phyloP scores from a whole-genome alignment of 768 basidiomycete species.

The Tulasnella sp. region DNA sequence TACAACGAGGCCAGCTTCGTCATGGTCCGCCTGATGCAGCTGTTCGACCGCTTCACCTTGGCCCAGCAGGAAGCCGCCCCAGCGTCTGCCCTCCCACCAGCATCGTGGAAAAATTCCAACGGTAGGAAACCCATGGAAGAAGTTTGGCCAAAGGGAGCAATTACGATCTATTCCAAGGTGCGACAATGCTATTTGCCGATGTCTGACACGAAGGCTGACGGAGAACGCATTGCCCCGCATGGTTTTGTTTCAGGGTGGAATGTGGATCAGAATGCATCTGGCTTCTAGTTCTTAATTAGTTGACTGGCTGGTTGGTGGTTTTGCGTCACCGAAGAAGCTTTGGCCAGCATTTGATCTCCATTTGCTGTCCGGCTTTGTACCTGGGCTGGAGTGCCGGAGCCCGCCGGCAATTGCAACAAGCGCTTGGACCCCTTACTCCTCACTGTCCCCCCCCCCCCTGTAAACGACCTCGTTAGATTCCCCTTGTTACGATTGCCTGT shows the following conservation, averaged over 20 bases:
- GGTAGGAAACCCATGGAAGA: slow-evolving; percentile 22
- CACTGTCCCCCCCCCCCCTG: no score
- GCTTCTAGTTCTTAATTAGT: neutral
- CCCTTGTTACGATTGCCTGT: no score
- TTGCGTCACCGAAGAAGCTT: no score
- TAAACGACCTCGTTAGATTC: no score
- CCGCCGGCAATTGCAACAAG: no score
- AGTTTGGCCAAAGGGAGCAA: slow-evolving; percentile 18
- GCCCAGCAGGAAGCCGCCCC: slow-evolving; percentile 23
- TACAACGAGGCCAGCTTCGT: slow-evolving; percentile 30
- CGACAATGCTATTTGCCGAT: neutral
- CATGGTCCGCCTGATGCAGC: slow-evolving; percentile 26
- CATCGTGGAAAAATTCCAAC: slow-evolving; percentile 17
- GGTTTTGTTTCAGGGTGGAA: neutral
- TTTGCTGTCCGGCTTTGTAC: no score
- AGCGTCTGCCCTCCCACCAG: slow-evolving; percentile 15
- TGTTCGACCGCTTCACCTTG: slow-evolving; percentile 19
- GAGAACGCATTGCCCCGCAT: neutral
- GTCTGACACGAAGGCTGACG: neutral
- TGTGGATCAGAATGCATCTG: slow-evolving; percentile 20
- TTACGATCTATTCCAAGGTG: slow-evolving; percentile 27
- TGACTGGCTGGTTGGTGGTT: no score
- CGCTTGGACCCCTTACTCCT: no score
- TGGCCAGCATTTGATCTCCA: no score
- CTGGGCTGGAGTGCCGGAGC: no score